Percentiles rank a stretch among this genome's conserved stretches.
phyloP scores from a whole-genome alignment of 2,329 filamentous ascomycete genomes.

The Ascochyta lentis region DNA sequence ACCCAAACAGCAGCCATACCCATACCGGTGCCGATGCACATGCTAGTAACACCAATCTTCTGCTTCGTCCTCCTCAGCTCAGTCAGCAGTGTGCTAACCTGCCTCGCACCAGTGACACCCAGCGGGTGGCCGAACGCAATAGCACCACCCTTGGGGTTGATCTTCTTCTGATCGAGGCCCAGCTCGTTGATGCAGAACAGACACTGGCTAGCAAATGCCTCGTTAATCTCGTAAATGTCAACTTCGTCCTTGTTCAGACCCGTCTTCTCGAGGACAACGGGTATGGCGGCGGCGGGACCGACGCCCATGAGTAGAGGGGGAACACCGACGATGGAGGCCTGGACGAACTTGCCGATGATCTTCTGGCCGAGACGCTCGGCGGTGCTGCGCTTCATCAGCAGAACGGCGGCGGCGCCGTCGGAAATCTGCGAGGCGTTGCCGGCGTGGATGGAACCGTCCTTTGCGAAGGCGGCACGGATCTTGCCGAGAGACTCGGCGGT shows the following conservation, averaged over 20 bases:
- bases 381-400: constrained; percentile 93
- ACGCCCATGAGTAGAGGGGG: constrained; percentile 94
- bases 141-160: constrained; percentile 96
- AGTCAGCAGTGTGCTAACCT: constrained; percentile 89
- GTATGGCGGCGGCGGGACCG: constrained; percentile 95
- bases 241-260: constrained; percentile 85
- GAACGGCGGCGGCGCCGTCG: constrained; percentile 89
- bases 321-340: constrained; percentile 85
- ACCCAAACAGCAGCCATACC: constrained; percentile 98
- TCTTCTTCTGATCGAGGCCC: constrained; percentile 79
- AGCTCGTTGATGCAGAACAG: constrained; percentile 92
- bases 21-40: constrained; percentile 97
- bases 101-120: constrained; percentile 90
- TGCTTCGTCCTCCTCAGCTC: constrained; percentile 84
- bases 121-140: constrained; percentile 96
- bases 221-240: constrained; percentile 98
- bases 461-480: constrained; percentile 88
- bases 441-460: constrained; percentile 92
- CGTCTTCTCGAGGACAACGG: constrained; percentile 85
- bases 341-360: constrained; percentile 91
- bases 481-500: constrained; percentile 88
- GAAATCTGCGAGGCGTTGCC: constrained; percentile 96
- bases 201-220: constrained; percentile 96
- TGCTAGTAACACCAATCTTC: constrained; percentile 89
- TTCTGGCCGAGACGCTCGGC: constrained; percentile 86